These are phyloP conservation scores for Ilex aquifolium DNA, from an alignment of 257 asterid genomes.

Conservation along the genomic window DNA sequence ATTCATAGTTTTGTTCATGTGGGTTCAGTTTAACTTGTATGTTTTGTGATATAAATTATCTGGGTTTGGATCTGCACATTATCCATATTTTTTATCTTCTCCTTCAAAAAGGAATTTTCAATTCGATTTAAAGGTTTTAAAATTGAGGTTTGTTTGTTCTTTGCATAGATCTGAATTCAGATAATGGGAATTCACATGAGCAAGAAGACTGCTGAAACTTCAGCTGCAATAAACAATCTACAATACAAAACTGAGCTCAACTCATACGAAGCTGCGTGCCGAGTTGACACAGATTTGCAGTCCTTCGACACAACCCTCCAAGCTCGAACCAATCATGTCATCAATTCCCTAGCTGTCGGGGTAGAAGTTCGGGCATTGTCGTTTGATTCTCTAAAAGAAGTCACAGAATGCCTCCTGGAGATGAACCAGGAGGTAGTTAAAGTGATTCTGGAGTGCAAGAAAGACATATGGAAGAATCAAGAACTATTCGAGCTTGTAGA, in stretches of 20 bases:
- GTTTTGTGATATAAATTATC: too few relatives aligned
- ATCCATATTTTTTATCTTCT: background rate
- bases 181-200: slow-evolving; percentile 84
- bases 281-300: slow-evolving; percentile 54
- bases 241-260: slow-evolving; percentile 45
- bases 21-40: background rate
- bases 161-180: slow-evolving; percentile 16
- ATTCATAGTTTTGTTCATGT: too few relatives aligned
- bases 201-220: slow-evolving; percentile 68
- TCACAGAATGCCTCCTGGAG: slow-evolving; percentile 75
- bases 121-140: too few relatives aligned
- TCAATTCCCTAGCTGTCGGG: slow-evolving; percentile 70
- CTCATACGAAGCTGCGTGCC: slow-evolving; percentile 83
- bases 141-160: background rate
- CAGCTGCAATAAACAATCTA: slow-evolving; percentile 46
- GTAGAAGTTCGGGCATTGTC: slow-evolving; percentile 84
- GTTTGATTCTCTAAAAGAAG: slow-evolving; percentile 71
- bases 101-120: background rate
- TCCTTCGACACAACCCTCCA: slow-evolving; percentile 66
- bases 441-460: slow-evolving; percentile 82
- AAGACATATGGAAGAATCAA: slow-evolving; percentile 86
- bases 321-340: slow-evolving; percentile 53
- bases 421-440: slow-evolving; percentile 89
- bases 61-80: too few relatives aligned
- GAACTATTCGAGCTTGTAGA: slow-evolving; percentile 78